Evolutionary conservation across 495 filamentous ascomycete genomes (phyloP), one percentile per base, ranked within the genome.

Genomic region (Trichoderma reesei): DNA sequence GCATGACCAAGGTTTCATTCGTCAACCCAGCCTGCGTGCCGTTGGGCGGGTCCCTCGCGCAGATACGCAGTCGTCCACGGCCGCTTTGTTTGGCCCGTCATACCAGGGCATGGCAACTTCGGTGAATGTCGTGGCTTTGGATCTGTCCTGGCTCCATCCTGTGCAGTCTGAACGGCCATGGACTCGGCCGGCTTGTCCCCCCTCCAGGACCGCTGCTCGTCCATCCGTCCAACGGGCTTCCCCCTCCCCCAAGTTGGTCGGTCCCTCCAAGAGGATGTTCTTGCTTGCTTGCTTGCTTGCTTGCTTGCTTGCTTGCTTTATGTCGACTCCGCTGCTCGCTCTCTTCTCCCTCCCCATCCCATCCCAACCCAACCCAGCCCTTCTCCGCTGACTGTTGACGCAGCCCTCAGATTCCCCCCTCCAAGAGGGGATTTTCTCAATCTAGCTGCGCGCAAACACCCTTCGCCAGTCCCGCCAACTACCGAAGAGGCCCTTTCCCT

Each of bases 101-200:
- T 56, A 34, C 51, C 51, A 56, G 51, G 51, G 51, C 51, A 56
- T 56, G 51, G 51, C 51, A 56, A 56, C 51, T 56, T 56, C 51
- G 51, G 51, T 56, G 51, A 56, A 56, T 18, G 51, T 56, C 51
- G 51, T 56, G 51, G 51, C 51, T 56, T 26, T 56, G 51, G 31
- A 34, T 34, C 31, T 56, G 20, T 56, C 51, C 51, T 33, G 18
- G 51, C 51, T 46, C 42, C 51, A 56, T 33, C 20, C 51, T 31
- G 51, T 56, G 51, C 51, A 56, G 26, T 33, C 20, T 31, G 51
- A 56, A 26, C n/a, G 51, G 16, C 20, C 3, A 54, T 5, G 51
- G 51, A 26, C 51, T 56, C 51, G 51, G 34, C 51, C n/a, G n/a
- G n/a, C n/a, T n/a, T n/a, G 16, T 5, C 8, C 8, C 51, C 16